A percentile compares a stretch with the other conserved stretches of the same genome.
Evolutionary conservation across 2,329 filamentous ascomycete genomes (phyloP).

Genomic region (Achaetomium macrosporum): DNA sequence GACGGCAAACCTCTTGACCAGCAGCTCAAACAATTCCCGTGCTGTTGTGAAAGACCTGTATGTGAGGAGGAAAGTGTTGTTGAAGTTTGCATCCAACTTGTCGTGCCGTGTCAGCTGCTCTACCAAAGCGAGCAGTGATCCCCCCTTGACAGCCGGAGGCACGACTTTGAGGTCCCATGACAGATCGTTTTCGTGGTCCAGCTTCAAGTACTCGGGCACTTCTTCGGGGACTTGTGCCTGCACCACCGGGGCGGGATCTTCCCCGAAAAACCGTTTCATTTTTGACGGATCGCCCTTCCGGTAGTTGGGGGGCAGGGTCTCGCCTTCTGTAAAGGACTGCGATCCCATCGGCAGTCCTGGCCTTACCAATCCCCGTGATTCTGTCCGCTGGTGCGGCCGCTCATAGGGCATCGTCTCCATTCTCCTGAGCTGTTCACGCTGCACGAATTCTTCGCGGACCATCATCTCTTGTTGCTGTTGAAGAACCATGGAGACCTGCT

Average conservation of each 20-base stretch:
- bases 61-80: slow-evolving; percentile 94
- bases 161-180: slow-evolving; percentile 81
- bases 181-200: slow-evolving; percentile 85
- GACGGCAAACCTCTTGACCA: slow-evolving; percentile 86
- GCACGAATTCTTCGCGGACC: slow-evolving; percentile 40
- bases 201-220: slow-evolving; percentile 72
- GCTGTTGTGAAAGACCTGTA: slow-evolving; percentile 93
- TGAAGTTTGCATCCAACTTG: slow-evolving; percentile 90
- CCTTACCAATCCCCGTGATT: slow-evolving; percentile 47
- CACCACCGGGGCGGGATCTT: slow-evolving; percentile 49
- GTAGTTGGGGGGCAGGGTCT: slow-evolving; percentile 43
- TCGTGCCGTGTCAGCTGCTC: slow-evolving; percentile 95
- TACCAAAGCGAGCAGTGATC: slow-evolving; percentile 80
- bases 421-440: slow-evolving; percentile 50
- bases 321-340: slow-evolving; percentile 61
- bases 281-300: slow-evolving; percentile 59
- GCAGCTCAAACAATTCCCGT: slow-evolving; percentile 82
- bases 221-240: slow-evolving; percentile 55
- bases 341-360: slow-evolving; percentile 45
- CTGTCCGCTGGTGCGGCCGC: slow-evolving; percentile 49
- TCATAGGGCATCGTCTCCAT: slow-evolving; percentile 53
- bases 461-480: slow-evolving; percentile 44
- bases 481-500: slow-evolving; percentile 61
- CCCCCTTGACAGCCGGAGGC: slow-evolving; percentile 74
- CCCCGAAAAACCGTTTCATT: slow-evolving; percentile 60